Evolutionary conservation across 306 rosid genomes (phyloP).

Genomic region (Adenanthera pavonina): DNA sequence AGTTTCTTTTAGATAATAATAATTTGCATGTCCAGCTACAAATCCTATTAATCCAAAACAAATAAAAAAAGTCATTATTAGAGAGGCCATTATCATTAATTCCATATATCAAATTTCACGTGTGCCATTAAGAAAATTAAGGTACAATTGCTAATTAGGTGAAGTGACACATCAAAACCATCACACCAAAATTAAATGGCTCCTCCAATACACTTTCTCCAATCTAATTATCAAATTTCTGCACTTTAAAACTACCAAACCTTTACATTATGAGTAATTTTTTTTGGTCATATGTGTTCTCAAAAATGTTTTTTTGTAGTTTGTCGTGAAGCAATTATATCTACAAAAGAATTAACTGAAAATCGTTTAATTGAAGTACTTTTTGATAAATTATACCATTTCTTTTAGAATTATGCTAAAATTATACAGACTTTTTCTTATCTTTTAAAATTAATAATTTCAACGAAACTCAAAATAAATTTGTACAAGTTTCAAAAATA

Average conservation of each 20-base stretch:
- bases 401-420: no score
- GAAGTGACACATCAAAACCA: conserved; percentile 15
- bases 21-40: conserved; percentile 33
- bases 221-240: neutral
- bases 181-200: conserved; percentile 4
- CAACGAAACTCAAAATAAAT: neutral
- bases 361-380: no score
- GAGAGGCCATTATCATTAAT: neutral
- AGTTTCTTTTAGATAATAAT: conserved; percentile 30
- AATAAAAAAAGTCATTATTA: conserved; percentile 31
- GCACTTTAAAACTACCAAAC: neutral
- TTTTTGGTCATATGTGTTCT: neutral
- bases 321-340: neutral
- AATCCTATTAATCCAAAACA: conserved; percentile 31
- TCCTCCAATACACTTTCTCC: neutral
- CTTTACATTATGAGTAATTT: no score
- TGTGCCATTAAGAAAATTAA: neutral
- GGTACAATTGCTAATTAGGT: conserved; percentile 14
- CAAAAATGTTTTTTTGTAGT: neutral
- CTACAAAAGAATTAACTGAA: neutral
- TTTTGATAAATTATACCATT: no score
- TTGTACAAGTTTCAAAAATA: neutral
- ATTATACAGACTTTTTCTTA: no score
- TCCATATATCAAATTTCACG: neutral
- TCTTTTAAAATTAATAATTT: neutral